phyloP scores from a whole-genome alignment of 2,329 filamentous ascomycete species.

The Lomentospora prolificans region DNA sequence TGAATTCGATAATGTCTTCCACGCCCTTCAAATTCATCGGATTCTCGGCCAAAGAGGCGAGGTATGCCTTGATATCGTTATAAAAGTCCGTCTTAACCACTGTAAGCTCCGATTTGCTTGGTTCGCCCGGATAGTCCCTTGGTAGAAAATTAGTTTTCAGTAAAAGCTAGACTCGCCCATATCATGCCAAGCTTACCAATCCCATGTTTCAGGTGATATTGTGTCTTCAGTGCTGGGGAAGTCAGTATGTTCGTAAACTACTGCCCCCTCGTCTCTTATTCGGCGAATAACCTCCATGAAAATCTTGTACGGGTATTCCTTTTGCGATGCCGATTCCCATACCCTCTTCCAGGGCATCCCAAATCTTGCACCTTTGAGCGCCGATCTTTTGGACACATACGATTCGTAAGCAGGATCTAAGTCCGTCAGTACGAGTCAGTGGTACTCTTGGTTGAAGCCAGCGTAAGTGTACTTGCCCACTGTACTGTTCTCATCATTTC shows the following conservation, averaged over 20 bases:
- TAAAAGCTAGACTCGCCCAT: slow-evolving; percentile 32
- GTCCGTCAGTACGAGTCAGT: neutral
- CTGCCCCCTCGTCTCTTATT: slow-evolving; percentile 53
- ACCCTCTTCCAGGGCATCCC: slow-evolving; percentile 64
- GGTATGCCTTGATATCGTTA: slow-evolving; percentile 44
- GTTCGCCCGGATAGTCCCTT: slow-evolving; percentile 49
- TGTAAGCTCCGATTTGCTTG: slow-evolving; percentile 50
- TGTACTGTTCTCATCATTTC: slow-evolving; percentile 52
- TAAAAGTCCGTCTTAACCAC: slow-evolving; percentile 53
- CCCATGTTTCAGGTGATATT: slow-evolving; percentile 58
- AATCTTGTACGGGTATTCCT: slow-evolving; percentile 35
- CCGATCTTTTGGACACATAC: slow-evolving; percentile 41
- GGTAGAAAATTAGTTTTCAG: slow-evolving; percentile 60
- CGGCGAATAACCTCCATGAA: slow-evolving; percentile 32
- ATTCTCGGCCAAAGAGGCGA: slow-evolving; percentile 45
- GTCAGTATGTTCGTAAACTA: slow-evolving; percentile 60
- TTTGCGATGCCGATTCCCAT: slow-evolving; percentile 48
- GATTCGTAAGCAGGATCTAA: slow-evolving; percentile 33
- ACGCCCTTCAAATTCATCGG: slow-evolving; percentile 44
- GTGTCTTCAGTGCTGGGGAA: slow-evolving; percentile 52
- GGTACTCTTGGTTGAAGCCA: too few species aligned
- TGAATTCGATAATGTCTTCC: slow-evolving; percentile 43
- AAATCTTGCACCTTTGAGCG: slow-evolving; percentile 53
- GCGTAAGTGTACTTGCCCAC: slow-evolving; percentile 52
- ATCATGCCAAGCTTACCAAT: too few species aligned